phyloP scores from a whole-genome alignment of 2,329 filamentous ascomycete genomes.

The Talaromyces marneffei region DNA sequence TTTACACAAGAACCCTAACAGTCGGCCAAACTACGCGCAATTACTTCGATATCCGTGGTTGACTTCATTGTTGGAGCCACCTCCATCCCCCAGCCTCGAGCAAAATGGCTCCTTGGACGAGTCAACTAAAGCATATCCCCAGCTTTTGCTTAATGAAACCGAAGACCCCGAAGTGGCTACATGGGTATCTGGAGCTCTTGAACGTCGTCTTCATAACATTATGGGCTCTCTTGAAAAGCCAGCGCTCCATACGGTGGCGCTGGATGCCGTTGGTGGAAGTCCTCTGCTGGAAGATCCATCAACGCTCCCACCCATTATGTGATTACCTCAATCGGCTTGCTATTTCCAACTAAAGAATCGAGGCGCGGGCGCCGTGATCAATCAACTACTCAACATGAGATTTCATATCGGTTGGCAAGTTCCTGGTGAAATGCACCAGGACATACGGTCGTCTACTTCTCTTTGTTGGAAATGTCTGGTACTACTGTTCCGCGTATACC shows the following conservation, averaged over 20 bases:
- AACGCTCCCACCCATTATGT: background rate
- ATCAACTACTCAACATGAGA: background rate
- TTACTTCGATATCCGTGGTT: constrained; percentile 89
- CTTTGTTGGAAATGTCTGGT: background rate
- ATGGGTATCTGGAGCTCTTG: constrained; percentile 73
- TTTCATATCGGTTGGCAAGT: background rate
- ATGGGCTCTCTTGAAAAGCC: constrained; percentile 59
- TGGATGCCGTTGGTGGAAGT: constrained; percentile 60
- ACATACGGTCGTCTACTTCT: background rate
- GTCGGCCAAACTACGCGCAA: constrained; percentile 90
- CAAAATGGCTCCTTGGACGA: constrained; percentile 14
- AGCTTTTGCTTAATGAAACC: constrained; percentile 38
- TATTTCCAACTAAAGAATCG: background rate
- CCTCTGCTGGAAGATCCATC: constrained; percentile 28
- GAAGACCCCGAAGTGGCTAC: constrained; percentile 76
- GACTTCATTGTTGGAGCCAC: constrained; percentile 64
- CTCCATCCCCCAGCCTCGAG: constrained; percentile 34
- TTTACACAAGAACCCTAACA: constrained; percentile 84
- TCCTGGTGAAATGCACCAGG: background rate
- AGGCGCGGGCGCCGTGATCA: constrained; percentile 5
- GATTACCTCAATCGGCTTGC: background rate
- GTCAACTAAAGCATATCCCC: constrained; percentile 27
- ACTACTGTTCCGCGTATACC: background rate
- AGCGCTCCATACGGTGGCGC: constrained; percentile 77
- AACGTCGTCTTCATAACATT: constrained; percentile 57